A percentile compares a stretch with the other conserved stretches of the same genome.
These are phyloP conservation scores for Hypholoma sublateritium DNA, from an alignment of 768 basidiomycete species.

Conservation along the genomic window DNA sequence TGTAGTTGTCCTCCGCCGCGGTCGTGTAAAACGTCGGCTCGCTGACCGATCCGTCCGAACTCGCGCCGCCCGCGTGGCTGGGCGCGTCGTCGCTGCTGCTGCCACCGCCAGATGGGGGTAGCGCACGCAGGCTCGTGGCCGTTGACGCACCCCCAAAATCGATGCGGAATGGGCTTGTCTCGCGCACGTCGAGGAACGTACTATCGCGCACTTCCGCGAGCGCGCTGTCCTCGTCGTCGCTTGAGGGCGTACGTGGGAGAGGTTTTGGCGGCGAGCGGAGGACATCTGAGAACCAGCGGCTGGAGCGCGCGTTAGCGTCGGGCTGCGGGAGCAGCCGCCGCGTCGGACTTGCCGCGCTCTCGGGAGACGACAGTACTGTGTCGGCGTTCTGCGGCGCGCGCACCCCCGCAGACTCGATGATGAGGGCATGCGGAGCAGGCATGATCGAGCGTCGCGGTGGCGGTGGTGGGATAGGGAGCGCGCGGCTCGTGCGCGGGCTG, in stretches of 20 bases:
- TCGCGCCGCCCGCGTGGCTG: neutral
- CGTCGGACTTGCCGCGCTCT: neutral
- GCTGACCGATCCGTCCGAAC: conserved; percentile 6
- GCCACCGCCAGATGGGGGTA: neutral
- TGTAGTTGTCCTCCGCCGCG: conserved; percentile 4
- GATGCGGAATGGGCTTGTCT: conserved; percentile 47
- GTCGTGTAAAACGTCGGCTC: conserved; percentile 4
- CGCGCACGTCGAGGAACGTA: conserved; percentile 33
- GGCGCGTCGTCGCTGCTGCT: neutral
- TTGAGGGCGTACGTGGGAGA: conserved; percentile 3
- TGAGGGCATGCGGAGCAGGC: neutral
- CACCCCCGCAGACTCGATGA: neutral
- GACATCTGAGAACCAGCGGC: neutral
- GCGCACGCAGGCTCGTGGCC: conserved; percentile 1
- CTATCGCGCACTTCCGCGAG: conserved; percentile 11
- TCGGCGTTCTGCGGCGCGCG: neutral
- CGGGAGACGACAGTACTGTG: neutral
- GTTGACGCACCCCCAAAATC: conserved; percentile 31
- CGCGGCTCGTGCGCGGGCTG: conserved; percentile 40
- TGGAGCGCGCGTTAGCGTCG: neutral
- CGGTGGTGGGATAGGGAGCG: conserved; percentile 11
- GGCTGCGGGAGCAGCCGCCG: conserved; percentile 1
- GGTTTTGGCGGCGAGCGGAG: neutral
- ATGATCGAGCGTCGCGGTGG: neutral
- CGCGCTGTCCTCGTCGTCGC: conserved; percentile 7